Conservation (phyloP, 2,329 filamentous ascomycete species). For the Fusarium gaditjirri region DNA sequence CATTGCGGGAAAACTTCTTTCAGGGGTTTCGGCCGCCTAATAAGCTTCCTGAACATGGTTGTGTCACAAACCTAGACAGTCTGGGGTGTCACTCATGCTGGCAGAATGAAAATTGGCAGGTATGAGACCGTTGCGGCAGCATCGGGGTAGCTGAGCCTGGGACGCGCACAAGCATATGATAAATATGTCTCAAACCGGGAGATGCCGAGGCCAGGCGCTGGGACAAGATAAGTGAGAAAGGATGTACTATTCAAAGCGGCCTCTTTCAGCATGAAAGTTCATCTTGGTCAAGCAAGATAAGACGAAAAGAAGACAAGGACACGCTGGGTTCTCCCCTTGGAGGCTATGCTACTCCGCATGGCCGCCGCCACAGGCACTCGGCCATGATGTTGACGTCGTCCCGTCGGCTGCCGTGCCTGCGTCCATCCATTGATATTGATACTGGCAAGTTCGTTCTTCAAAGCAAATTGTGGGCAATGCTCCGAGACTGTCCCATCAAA, state of each 20-base stretch:
- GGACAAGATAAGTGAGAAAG: slow-evolving; percentile 3
- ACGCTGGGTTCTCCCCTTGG: not conserved
- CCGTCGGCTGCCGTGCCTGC: slow-evolving; percentile 12
- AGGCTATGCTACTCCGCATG: slow-evolving; percentile 5
- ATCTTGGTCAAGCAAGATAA: slow-evolving; percentile 14
- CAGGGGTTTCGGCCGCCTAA: slow-evolving; percentile 35
- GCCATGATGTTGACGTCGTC: slow-evolving; percentile 6
- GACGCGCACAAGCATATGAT: slow-evolving; percentile 22
- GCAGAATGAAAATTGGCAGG: slow-evolving; percentile 34
- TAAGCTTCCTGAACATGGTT: slow-evolving; percentile 32
- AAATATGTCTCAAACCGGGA: slow-evolving; percentile 39
- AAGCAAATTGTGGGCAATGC: not conserved
- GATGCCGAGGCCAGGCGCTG: slow-evolving; percentile 38
- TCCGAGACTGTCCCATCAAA: not conserved
- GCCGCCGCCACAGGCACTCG: slow-evolving; percentile 2
- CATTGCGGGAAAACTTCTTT: slow-evolving; percentile 38
- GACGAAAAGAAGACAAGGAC: not conserved
- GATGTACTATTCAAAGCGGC: slow-evolving; percentile 15
- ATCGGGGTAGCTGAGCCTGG: slow-evolving; percentile 26
- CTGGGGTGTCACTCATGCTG: slow-evolving; percentile 29
- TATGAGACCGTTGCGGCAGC: slow-evolving; percentile 26
- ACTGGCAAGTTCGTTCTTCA: not conserved
- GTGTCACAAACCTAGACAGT: slow-evolving; percentile 35
- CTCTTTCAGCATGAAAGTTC: slow-evolving; percentile 19
- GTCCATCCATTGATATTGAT: slow-evolving; percentile 2